Conservation (phyloP, 371 early-diverging fungal genomes). For the Mucor indicus region DNA sequence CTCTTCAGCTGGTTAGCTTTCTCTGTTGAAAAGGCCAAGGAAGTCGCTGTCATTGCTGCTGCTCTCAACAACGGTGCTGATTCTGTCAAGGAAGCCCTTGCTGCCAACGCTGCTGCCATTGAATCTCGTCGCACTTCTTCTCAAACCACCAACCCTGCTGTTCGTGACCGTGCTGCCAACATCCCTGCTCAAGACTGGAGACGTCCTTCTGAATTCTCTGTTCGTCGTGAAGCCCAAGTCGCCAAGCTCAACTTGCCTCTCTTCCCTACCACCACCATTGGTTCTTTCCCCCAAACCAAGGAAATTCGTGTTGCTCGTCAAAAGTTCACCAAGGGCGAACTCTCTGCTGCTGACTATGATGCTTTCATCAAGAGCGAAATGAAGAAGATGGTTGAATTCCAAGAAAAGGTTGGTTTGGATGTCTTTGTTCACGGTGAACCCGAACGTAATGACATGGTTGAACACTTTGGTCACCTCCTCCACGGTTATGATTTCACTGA, state of each 20-base stretch:
- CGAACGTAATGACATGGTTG: slow-evolving; percentile 98
- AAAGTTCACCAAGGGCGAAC: slow-evolving; percentile 83
- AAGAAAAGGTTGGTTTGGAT: slow-evolving; percentile 87
- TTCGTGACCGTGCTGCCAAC: slow-evolving; percentile 72
- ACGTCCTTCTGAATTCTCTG: slow-evolving; percentile 72
- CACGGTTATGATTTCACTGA: slow-evolving; percentile 90
- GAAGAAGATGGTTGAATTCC: slow-evolving; percentile 79
- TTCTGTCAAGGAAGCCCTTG: slow-evolving; percentile 67
- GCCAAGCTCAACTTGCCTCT: slow-evolving; percentile 79
- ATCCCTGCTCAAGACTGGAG: slow-evolving; percentile 73
- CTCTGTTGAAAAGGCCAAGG: slow-evolving; percentile 88
- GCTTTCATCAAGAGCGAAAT: slow-evolving; percentile 87
- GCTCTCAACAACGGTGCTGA: slow-evolving; percentile 67
- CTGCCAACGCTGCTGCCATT: slow-evolving; percentile 71
- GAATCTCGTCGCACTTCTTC: slow-evolving; percentile 75
- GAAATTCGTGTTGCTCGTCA: slow-evolving; percentile 92
- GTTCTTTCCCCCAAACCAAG: slow-evolving; percentile 97
- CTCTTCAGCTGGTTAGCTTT: slow-evolving; percentile 91
- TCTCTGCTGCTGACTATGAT: slow-evolving; percentile 71
- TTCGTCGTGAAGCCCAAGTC: slow-evolving; percentile 76
- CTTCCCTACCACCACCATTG: slow-evolving; percentile 97
- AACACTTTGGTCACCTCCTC: slow-evolving; percentile 83
- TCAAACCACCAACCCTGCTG: slow-evolving; percentile 80
- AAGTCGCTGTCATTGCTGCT: slow-evolving; percentile 72
- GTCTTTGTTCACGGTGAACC: slow-evolving; percentile 96